Percentiles rank a stretch among this genome's conserved stretches.
Conservation (phyloP, 2,329 filamentous ascomycete species). For the Graphiopsis chlorocephala region DNA sequence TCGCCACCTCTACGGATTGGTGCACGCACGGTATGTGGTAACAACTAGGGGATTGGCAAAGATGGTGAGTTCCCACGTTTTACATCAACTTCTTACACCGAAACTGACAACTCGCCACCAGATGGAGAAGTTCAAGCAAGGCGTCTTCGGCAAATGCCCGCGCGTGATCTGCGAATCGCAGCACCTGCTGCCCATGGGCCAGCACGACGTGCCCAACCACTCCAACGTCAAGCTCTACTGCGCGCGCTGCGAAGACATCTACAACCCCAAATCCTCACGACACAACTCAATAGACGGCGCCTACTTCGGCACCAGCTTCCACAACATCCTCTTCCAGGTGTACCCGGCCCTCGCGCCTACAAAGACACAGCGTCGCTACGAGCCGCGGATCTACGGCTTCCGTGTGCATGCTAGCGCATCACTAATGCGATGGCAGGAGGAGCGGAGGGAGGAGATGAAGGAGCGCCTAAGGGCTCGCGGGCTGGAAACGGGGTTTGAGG, state of each 20-base stretch:
- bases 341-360: conserved; percentile 85
- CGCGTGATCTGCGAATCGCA: conserved; percentile 93
- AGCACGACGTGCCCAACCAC: conserved; percentile 80
- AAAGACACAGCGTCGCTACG: conserved; percentile 82
- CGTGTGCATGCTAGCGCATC: conserved; percentile 88
- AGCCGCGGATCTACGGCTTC: conserved; percentile 91
- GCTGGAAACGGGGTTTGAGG: conserved; percentile 77
- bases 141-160: conserved; percentile 96
- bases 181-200: conserved; percentile 89
- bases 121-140: conserved; percentile 99
- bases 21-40: conserved; percentile 95
- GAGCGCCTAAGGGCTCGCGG: conserved; percentile 65
- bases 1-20: conserved; percentile 88
- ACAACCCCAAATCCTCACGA: conserved; percentile 96
- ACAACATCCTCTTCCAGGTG: conserved; percentile 98
- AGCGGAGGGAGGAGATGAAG: conserved; percentile 77
- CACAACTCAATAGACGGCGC: conserved; percentile 95
- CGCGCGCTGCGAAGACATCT: conserved; percentile 93
- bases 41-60: conserved; percentile 91
- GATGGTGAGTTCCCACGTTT: conserved; percentile 66
- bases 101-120: conserved; percentile 41
- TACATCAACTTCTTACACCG: background rate
- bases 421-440: conserved; percentile 86
- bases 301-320: conserved; percentile 97
- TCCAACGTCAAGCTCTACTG: conserved; percentile 97